Percentiles rank a stretch among this genome's conserved stretches.
phyloP scores from a whole-genome alignment of 352 stramenopile species.

The Globisporangium canariense region DNA sequence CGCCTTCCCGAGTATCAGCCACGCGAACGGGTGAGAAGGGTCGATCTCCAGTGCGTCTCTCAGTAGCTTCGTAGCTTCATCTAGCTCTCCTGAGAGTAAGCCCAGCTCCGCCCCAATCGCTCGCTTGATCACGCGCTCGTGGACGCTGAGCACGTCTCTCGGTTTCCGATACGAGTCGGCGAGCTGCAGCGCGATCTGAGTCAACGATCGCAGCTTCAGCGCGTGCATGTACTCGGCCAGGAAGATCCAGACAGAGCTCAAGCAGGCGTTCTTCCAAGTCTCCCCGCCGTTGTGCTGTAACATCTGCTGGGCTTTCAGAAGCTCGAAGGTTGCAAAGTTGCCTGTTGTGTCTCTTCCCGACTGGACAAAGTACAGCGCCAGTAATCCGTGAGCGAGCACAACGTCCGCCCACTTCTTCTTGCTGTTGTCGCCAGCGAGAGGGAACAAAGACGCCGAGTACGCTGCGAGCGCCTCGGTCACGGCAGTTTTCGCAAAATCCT shows the following conservation, averaged over 20 bases:
- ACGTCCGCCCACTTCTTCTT: conserved; percentile 14
- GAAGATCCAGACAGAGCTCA: conserved; percentile 60
- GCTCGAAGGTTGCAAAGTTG: conserved; percentile 64
- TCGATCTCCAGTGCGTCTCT: conserved; percentile 64
- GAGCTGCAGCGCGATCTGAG: conserved; percentile 33
- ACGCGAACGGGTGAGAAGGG: conserved; percentile 41
- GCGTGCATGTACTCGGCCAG: conserved; percentile 45
- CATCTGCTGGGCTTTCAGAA: conserved; percentile 53
- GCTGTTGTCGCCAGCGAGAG: not conserved
- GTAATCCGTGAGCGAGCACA: conserved; percentile 50
- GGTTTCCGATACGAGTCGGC: conserved; percentile 28
- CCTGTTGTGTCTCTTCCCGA: conserved; percentile 44
- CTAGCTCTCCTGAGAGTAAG: conserved; percentile 22
- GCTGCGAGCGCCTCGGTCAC: conserved; percentile 25
- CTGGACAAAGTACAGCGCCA: conserved; percentile 56
- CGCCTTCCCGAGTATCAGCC: conserved; percentile 50
- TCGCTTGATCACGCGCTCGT: conserved; percentile 51
- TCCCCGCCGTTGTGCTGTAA: conserved; percentile 21
- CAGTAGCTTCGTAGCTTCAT: conserved; percentile 32
- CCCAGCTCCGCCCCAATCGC: conserved; percentile 45
- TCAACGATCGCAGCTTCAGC: conserved; percentile 36
- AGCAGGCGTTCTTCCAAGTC: conserved; percentile 21
- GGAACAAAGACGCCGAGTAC: conserved; percentile 11
- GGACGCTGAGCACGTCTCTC: conserved; percentile 35
- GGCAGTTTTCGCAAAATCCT: conserved; percentile 43